Conservation (phyloP, 441 rosid species). For the Viola pubescens region DNA sequence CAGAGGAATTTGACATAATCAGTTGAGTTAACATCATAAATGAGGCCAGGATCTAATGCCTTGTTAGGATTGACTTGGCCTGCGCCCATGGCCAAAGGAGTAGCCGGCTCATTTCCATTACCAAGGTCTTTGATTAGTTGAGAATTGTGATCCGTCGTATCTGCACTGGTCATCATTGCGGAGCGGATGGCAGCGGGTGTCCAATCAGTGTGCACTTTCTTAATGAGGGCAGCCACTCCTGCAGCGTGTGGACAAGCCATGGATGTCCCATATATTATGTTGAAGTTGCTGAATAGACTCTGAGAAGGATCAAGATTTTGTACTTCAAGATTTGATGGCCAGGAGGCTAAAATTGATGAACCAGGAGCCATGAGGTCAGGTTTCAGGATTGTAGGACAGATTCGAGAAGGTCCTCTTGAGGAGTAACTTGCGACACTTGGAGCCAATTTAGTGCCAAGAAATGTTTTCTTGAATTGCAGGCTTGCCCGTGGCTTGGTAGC, state of each 20-base stretch:
- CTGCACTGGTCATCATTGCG: constrained; percentile 73
- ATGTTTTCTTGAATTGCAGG: constrained; percentile 42
- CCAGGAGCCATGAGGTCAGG: constrained; percentile 91
- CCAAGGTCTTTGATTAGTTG: constrained; percentile 53
- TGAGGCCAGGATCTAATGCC: constrained; percentile 72
- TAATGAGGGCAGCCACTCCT: constrained; percentile 71
- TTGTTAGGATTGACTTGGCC: constrained; percentile 65
- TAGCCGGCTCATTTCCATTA: constrained; percentile 41
- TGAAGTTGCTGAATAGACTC: constrained; percentile 49
- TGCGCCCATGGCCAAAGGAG: constrained; percentile 58
- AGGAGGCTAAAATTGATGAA: constrained; percentile 62
- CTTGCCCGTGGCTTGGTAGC: constrained; percentile 40
- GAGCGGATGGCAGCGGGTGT: constrained; percentile 73
- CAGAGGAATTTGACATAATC: constrained; percentile 48
- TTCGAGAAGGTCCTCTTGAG: constrained; percentile 69
- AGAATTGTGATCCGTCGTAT: constrained; percentile 41
- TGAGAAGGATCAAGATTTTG: constrained; percentile 33
- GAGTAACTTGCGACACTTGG: constrained; percentile 62
- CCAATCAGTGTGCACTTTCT: constrained; percentile 63
- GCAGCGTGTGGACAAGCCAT: constrained; percentile 87
- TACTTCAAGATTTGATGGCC: constrained; percentile 49
- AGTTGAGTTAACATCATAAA: constrained; percentile 42
- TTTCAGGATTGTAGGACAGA: constrained; percentile 57
- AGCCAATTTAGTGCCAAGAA: constrained; percentile 41
- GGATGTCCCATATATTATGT: constrained; percentile 73